Base-by-base conservation (phyloP, 352 stramenopile species). In the Chrysophaeum taylorii region DNA sequence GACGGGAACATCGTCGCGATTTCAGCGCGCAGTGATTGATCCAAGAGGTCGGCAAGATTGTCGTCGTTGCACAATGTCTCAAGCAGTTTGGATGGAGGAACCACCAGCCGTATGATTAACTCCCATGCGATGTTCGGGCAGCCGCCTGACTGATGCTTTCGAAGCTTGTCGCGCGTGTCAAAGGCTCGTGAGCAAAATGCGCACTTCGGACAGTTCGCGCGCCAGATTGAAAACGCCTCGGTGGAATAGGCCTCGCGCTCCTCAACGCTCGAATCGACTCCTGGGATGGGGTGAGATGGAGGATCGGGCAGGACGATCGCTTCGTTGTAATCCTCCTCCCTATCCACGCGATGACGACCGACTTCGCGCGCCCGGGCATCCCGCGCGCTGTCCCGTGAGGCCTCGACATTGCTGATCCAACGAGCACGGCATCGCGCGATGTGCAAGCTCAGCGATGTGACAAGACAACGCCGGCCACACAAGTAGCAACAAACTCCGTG, bases 401-500 rank as follows among this genome's bases (percentile, higher is more conserved):
- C n/a, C n/a, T n/a, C n/a, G n/a, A n/a, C n/a, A n/a, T n/a, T n/a
- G n/a, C n/a, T n/a, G n/a, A n/a, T n/a, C n/a, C n/a, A n/a, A n/a
- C n/a, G n/a, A n/a, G n/a, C n/a, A n/a, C n/a, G n/a, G 36, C 57
- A 66, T 25, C n/a, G 31, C 33, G 31, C 2, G 2, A 66, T n/a
- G 57, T 66, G 57, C 2, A 66, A 14, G 2, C 1, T 2, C 35
- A 33, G 16, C 2, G 31, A 43, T 18, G 57, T 16, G 33, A 66
- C 12, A 23, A 66, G 57, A 25, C 57, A 66, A 1, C 57, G 57
- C 31, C 57, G 57, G 1, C 57, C 57, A 25, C 57, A 66, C 33
- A 66, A 5, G 57, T 66, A 66, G 57, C 57, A 66, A 57, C 45
- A 57, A 57, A 18, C 41, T 48, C 41, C 14, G 50, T 12, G 16